Conservation (phyloP, 805 yeast species). For the Naumovozyma dairenensis region DNA sequence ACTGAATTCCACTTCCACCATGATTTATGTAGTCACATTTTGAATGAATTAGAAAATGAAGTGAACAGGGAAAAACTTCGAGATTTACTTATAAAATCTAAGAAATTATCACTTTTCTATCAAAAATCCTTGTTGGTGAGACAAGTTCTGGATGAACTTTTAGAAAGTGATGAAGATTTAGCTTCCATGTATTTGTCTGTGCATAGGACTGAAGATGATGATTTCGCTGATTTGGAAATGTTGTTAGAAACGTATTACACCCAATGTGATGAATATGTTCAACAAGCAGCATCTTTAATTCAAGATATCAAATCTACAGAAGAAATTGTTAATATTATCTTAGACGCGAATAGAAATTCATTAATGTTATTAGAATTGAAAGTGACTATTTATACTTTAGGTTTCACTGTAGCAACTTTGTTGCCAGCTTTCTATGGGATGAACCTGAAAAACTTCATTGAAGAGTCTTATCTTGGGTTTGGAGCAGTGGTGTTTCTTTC, state of each 20-base stretch:
- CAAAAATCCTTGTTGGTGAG: slow-evolving; percentile 70
- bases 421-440: slow-evolving; percentile 85
- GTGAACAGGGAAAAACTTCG: slow-evolving; percentile 67
- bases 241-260: slow-evolving; percentile 79
- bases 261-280: slow-evolving; percentile 89
- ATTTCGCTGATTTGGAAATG: slow-evolving; percentile 74
- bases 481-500: slow-evolving; percentile 45
- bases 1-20: slow-evolving; percentile 58
- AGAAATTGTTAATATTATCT: slow-evolving; percentile 81
- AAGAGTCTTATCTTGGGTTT: slow-evolving; percentile 58
- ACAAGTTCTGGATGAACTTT: slow-evolving; percentile 69
- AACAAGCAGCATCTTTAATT: slow-evolving; percentile 73
- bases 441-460: slow-evolving; percentile 72
- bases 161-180: slow-evolving; percentile 81
- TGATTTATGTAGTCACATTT: slow-evolving; percentile 48
- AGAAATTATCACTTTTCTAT: slow-evolving; percentile 58
- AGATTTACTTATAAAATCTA: slow-evolving; percentile 64
- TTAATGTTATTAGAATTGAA: slow-evolving; percentile 79
- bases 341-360: slow-evolving; percentile 86
- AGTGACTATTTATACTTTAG: slow-evolving; percentile 73
- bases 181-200: slow-evolving; percentile 67
- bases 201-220: slow-evolving; percentile 24
- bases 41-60: slow-evolving; percentile 65
- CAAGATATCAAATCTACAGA: slow-evolving; percentile 84
- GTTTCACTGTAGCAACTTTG: slow-evolving; percentile 75